Base-by-base conservation (phyloP, 139 green algal genomes). In the Coelastrella sp. region DNA sequence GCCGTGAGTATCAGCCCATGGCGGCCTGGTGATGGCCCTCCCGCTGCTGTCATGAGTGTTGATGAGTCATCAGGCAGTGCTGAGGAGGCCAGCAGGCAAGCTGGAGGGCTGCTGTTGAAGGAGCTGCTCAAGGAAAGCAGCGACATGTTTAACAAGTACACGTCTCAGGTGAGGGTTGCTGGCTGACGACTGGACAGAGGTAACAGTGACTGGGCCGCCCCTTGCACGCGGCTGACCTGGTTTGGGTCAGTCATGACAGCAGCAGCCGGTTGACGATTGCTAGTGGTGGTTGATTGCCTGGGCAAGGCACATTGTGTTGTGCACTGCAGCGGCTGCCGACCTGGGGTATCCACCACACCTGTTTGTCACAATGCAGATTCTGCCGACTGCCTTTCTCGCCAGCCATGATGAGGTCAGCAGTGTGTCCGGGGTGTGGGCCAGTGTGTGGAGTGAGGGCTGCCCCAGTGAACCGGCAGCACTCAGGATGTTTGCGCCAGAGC, bases 361-460 rank as follows among this genome's bases (percentile, higher is more conserved):
- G 32, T 47, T 47, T 47, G 32, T 47, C 32, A 47, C 32, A 47
- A 47, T 76, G 8, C 19, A 83, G 22, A 87, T 95, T 17, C 89
- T 97, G 85, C 95, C 95, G 3, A 59, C 93, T 7, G 94, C 95
- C 3, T 97, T 97, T 56, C 58, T 93, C 4, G 94, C 92, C 20
- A 88, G 85, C 61, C 92, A 94, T 71, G 95, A 98, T 85, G 93
- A 95, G 19, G 92, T 96, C 23, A 75, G 64, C 10, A 86, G 93
- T 5, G 95, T 97, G 64, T 94, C 94, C 5, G 91, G 79, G 2
- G 77, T 96, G 32, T 98, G 97, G 96, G 85, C 23, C 5, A 93
- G 96, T 68, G 95, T 96, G 19, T 98, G 96, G 96, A 95, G 96
- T 89, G 96, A 98, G 89, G 92, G 92, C 68, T 93, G 93, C 6